These are phyloP conservation scores for Solanum sejunctum DNA, from an alignment of 257 asterid genomes.

Conservation along the genomic window DNA sequence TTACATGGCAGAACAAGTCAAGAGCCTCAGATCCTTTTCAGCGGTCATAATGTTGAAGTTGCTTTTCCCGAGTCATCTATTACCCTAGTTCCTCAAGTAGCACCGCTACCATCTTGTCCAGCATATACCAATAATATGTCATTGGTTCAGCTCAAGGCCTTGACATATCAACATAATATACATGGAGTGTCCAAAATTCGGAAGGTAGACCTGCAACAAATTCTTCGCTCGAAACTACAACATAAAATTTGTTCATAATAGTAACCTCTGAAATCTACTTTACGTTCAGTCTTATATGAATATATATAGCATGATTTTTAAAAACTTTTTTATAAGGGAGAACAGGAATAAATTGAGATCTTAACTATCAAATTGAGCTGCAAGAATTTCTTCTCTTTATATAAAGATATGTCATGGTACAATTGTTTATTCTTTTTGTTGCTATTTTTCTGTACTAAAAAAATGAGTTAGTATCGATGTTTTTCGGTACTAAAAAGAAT, in stretches of 20 bases:
- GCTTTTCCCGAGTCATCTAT: background rate
- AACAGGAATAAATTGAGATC: background rate
- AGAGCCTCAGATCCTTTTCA: too few relatives aligned
- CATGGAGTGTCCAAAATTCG: constrained; percentile 10
- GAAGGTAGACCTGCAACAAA: constrained; percentile 19
- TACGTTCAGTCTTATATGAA: background rate
- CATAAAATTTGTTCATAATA: background rate
- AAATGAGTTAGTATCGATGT: too few relatives aligned
- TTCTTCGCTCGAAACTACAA: background rate
- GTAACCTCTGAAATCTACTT: background rate
- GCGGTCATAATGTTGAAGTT: too few relatives aligned
- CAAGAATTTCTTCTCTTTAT: background rate
- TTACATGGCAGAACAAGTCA: too few relatives aligned
- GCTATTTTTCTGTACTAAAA: too few relatives aligned
- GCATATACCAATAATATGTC: background rate
- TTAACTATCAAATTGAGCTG: background rate
- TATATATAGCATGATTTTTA: background rate
- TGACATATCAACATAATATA: constrained; percentile 22
- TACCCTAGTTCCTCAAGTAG: background rate
- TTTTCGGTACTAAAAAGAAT: too few relatives aligned
- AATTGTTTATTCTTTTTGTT: too few relatives aligned
- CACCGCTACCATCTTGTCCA: background rate
- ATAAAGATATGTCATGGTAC: background rate
- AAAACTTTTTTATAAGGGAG: background rate
- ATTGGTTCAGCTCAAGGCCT: constrained; percentile 12